phyloP scores from a whole-genome alignment of 2,329 filamentous ascomycete species.

The Amphichorda felina region DNA sequence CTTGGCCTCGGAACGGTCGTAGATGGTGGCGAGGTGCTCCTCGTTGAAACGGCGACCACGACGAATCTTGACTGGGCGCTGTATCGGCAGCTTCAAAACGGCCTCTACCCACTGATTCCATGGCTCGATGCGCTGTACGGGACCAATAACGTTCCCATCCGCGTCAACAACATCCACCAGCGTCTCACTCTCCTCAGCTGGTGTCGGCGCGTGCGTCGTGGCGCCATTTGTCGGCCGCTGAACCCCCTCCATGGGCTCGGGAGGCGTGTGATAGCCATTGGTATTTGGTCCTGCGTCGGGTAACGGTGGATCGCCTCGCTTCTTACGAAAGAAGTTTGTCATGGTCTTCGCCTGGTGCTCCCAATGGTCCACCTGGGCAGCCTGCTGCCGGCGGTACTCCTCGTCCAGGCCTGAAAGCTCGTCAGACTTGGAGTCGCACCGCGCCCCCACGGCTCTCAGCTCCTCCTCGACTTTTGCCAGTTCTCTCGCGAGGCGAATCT shows the following conservation, averaged over 20 bases:
- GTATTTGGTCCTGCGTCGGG: conserved; percentile 3
- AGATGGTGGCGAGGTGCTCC: conserved; percentile 25
- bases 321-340: conserved; percentile 19
- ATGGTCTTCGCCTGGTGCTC: conserved; percentile 16
- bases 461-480: conserved; percentile 23
- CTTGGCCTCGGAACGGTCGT: conserved; percentile 27
- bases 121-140: conserved; percentile 20
- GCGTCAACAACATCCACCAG: conserved; percentile 24
- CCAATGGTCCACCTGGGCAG: conserved; percentile 13
- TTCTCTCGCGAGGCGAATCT: conserved; percentile 15
- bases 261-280: too few species aligned
- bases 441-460: conserved; percentile 17
- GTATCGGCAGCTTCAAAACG: conserved; percentile 23
- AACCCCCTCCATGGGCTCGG: conserved; percentile 7
- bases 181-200: conserved; percentile 2
- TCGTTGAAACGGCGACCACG: conserved; percentile 26
- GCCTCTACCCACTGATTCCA: conserved; percentile 27
- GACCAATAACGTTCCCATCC: conserved; percentile 24
- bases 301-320: conserved; percentile 13
- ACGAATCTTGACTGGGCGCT: conserved; percentile 27
- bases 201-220: not conserved
- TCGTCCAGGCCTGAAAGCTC: conserved; percentile 19
- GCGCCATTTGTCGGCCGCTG: not conserved
- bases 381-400: conserved; percentile 16
- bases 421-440: conserved; percentile 18